A percentile compares a stretch with the other conserved stretches of the same genome.
Evolutionary conservation across 1,284 basidiomycete species (phyloP).

Genomic region (Leucocoprinus gongylophorus): DNA sequence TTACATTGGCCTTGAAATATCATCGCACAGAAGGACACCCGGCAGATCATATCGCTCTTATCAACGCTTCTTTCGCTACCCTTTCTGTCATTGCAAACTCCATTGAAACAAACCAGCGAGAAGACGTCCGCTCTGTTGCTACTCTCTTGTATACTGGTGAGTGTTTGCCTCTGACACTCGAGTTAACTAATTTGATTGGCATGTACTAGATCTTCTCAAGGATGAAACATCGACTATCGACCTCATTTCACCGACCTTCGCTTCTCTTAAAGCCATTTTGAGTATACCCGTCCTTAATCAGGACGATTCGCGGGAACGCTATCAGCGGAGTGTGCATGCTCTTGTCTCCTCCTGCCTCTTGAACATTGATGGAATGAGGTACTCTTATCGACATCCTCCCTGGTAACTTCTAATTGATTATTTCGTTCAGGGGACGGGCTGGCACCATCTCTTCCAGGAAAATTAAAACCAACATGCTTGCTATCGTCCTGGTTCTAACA

Average conservation of each 20-base stretch:
- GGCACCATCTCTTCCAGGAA: slow-evolving; percentile 77
- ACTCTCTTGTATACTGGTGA: slow-evolving; percentile 77
- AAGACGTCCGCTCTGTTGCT: slow-evolving; percentile 76
- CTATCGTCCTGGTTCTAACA: slow-evolving; percentile 81
- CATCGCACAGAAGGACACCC: slow-evolving; percentile 34
- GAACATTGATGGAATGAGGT: slow-evolving; percentile 92
- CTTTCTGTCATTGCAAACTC: slow-evolving; percentile 59
- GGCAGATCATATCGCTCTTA: slow-evolving; percentile 55
- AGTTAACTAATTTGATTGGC: not conserved
- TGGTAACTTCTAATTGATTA: slow-evolving; percentile 8
- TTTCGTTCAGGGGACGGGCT: slow-evolving; percentile 56
- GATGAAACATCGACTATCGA: slow-evolving; percentile 79
- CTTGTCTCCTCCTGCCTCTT: slow-evolving; percentile 79
- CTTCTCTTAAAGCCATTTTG: slow-evolving; percentile 70
- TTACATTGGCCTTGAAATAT: not conserved
- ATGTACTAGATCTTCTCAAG: slow-evolving; percentile 61
- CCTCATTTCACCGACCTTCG: slow-evolving; percentile 71
- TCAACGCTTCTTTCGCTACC: slow-evolving; percentile 61
- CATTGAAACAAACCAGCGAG: slow-evolving; percentile 49
- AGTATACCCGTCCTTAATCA: slow-evolving; percentile 38
- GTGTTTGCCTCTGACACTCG: slow-evolving; percentile 11
- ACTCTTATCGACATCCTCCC: slow-evolving; percentile 21
- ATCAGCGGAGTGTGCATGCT: slow-evolving; percentile 70
- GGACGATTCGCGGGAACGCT: slow-evolving; percentile 37
- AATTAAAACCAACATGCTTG: slow-evolving; percentile 87